phyloP scores from a whole-genome alignment of 352 stramenopile species.

The Phytopythium aichiense region DNA sequence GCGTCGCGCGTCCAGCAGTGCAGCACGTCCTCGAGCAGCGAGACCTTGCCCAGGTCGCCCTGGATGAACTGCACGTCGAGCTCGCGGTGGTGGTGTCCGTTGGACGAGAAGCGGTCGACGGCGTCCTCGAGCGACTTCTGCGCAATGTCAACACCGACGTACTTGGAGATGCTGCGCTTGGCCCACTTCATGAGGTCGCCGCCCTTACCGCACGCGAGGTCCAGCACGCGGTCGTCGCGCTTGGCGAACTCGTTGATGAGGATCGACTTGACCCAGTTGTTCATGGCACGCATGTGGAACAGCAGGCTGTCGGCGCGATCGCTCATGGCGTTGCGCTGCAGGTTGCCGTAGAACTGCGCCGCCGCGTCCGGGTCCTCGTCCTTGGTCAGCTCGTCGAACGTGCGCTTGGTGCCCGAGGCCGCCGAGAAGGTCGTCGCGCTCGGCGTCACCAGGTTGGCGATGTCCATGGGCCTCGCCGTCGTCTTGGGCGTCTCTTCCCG shows the following conservation, averaged over 20 bases:
- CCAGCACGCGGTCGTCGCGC: slow-evolving; percentile 89
- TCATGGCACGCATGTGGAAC: slow-evolving; percentile 97
- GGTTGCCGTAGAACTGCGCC: slow-evolving; percentile 82
- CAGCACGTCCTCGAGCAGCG: slow-evolving; percentile 56
- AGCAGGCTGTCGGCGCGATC: slow-evolving; percentile 88
- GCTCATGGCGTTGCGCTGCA: slow-evolving; percentile 65
- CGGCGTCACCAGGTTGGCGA: slow-evolving; percentile 49
- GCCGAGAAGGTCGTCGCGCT: slow-evolving; percentile 13
- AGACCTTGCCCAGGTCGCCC: slow-evolving; percentile 68
- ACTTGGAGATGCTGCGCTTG: slow-evolving; percentile 88
- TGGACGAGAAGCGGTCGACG: slow-evolving; percentile 77
- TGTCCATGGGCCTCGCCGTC: slow-evolving; percentile 36
- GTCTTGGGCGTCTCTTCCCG: slow-evolving; percentile 18
- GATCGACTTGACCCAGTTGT: slow-evolving; percentile 98
- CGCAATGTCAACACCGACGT: slow-evolving; percentile 98
- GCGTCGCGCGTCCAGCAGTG: slow-evolving; percentile 65
- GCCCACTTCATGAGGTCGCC: slow-evolving; percentile 98
- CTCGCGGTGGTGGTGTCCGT: slow-evolving; percentile 65
- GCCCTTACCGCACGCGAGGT: slow-evolving; percentile 98
- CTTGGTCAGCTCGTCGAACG: slow-evolving; percentile 52
- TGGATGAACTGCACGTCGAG: slow-evolving; percentile 79
- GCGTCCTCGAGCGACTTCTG: slow-evolving; percentile 95
- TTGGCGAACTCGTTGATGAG: slow-evolving; percentile 90
- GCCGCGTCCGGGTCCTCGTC: slow-evolving; percentile 59
- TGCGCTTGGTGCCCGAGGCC: slow-evolving; percentile 29